Conservation (phyloP, 2,329 filamentous ascomycete species). For the Colletotrichum kahawae region DNA sequence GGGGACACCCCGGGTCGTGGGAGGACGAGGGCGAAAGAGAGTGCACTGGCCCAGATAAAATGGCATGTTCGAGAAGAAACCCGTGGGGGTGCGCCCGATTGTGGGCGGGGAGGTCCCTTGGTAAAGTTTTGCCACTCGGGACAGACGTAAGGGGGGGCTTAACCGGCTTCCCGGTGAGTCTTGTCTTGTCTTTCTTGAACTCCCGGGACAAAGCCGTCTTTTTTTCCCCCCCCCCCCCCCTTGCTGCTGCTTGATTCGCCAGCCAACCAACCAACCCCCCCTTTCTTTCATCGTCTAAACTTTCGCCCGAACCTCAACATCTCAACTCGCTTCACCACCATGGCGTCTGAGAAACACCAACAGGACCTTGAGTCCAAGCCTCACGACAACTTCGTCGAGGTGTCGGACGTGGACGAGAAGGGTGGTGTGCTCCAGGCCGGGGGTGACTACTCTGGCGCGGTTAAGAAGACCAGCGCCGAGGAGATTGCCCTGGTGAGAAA, state of each 20-base stretch:
- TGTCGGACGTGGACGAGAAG: slow-evolving; percentile 26
- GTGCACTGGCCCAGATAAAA: too few relatives aligned
- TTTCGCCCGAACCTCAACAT: neutral
- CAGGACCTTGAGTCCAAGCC: slow-evolving; percentile 29
- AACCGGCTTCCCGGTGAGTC: neutral
- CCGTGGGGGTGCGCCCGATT: too few relatives aligned
- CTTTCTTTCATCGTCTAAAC: neutral
- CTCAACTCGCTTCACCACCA: neutral
- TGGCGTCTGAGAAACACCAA: slow-evolving; percentile 9
- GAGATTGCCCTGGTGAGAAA: slow-evolving; percentile 43
- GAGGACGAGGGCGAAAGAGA: too few relatives aligned
- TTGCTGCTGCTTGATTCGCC: neutral
- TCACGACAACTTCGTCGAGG: slow-evolving; percentile 28
- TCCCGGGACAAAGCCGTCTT: neutral
- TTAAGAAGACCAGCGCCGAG: slow-evolving; percentile 34
- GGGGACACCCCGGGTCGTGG: too few relatives aligned
- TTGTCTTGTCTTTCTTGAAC: neutral
- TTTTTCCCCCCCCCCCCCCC: neutral
- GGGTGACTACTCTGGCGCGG: slow-evolving; percentile 38
- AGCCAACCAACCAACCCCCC: neutral
- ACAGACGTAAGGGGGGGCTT: too few relatives aligned
- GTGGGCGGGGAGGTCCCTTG: too few relatives aligned
- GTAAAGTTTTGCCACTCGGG: too few relatives aligned
- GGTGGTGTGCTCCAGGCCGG: slow-evolving; percentile 24
- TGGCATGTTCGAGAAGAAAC: too few relatives aligned